Evolutionary conservation across 2,329 filamentous ascomycete species (phyloP).

Genomic region (Fonsecaea nubica): DNA sequence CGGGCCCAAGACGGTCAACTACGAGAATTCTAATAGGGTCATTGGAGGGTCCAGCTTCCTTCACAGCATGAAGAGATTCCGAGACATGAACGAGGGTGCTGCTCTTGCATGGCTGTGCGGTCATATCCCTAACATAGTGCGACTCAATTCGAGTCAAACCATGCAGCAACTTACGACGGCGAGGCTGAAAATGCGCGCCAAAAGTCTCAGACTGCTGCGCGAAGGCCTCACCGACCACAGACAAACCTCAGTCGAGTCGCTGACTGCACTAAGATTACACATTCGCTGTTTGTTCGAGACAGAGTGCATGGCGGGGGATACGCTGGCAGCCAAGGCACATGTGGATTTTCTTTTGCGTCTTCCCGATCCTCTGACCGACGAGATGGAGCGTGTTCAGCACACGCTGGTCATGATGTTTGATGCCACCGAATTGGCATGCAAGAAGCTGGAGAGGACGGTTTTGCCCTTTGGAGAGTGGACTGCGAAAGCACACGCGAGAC

Average conservation of each 20-base stretch:
- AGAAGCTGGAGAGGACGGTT: slow-evolving; percentile 19
- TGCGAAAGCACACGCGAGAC: background rate
- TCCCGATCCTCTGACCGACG: slow-evolving; percentile 7
- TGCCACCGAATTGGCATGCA: slow-evolving; percentile 19
- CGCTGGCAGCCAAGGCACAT: slow-evolving; percentile 17
- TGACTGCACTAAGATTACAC: slow-evolving; percentile 14
- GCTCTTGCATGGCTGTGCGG: slow-evolving; percentile 22
- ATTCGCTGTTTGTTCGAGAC: slow-evolving; percentile 14
- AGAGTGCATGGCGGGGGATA: slow-evolving; percentile 19
- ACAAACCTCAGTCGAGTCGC: slow-evolving; percentile 1
- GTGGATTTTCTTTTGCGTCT: slow-evolving; percentile 19
- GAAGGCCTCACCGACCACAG: background rate
- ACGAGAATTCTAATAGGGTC: slow-evolving; percentile 1
- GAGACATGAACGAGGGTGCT: slow-evolving; percentile 19
- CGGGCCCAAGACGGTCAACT: slow-evolving; percentile 10
- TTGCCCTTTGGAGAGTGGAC: slow-evolving; percentile 15
- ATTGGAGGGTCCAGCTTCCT: slow-evolving; percentile 16
- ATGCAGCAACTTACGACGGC: slow-evolving; percentile 2
- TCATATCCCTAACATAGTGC: slow-evolving; percentile 14
- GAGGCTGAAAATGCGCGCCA: slow-evolving; percentile 18
- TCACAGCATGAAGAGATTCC: slow-evolving; percentile 9
- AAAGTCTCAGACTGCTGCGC: slow-evolving; percentile 19
- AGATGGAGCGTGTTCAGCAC: slow-evolving; percentile 8
- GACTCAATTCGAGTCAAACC: background rate
- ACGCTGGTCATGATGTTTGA: slow-evolving; percentile 19